Conservation (phyloP, 1,284 basidiomycete species). For the Pseudozyma sp. region DNA sequence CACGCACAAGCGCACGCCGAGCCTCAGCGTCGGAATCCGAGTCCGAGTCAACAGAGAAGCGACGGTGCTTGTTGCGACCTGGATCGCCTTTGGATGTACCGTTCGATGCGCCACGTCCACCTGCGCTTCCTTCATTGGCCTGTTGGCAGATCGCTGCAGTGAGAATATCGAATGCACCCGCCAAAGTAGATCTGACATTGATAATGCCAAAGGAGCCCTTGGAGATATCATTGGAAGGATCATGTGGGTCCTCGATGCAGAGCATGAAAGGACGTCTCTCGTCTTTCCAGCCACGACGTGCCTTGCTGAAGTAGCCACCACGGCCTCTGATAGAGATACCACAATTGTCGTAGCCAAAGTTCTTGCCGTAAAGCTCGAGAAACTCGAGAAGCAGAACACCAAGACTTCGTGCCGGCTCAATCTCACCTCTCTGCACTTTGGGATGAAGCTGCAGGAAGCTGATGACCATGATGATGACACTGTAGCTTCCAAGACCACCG, state of each 20-base stretch:
- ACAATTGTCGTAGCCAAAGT: slow-evolving; percentile 77
- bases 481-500: slow-evolving; percentile 93
- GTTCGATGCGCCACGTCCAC: slow-evolving; percentile 3
- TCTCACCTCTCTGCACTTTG: slow-evolving; percentile 87
- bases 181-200: slow-evolving; percentile 83
- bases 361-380: slow-evolving; percentile 92
- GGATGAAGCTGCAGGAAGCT: slow-evolving; percentile 97
- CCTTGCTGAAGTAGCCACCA: slow-evolving; percentile 79
- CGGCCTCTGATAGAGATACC: slow-evolving; percentile 83
- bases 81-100: slow-evolving; percentile 17
- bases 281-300: slow-evolving; percentile 59
- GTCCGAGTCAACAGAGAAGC: slow-evolving; percentile 38
- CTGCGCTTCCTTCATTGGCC: slow-evolving; percentile 45
- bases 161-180: slow-evolving; percentile 87
- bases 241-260: slow-evolving; percentile 94
- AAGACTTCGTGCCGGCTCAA: slow-evolving; percentile 86
- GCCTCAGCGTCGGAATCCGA: slow-evolving; percentile 52
- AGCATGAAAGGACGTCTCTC: slow-evolving; percentile 75
- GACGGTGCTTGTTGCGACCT: slow-evolving; percentile 22
- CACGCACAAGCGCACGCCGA: slow-evolving; percentile 46
- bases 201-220: slow-evolving; percentile 85
- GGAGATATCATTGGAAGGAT: slow-evolving; percentile 90
- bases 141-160: slow-evolving; percentile 71
- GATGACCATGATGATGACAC: slow-evolving; percentile 90
- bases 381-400: slow-evolving; percentile 94